A percentile compares a stretch with the other conserved stretches of the same genome.
These are phyloP conservation scores for Ilex asprella DNA, from an alignment of 257 asterid genomes.

Conservation along the genomic window DNA sequence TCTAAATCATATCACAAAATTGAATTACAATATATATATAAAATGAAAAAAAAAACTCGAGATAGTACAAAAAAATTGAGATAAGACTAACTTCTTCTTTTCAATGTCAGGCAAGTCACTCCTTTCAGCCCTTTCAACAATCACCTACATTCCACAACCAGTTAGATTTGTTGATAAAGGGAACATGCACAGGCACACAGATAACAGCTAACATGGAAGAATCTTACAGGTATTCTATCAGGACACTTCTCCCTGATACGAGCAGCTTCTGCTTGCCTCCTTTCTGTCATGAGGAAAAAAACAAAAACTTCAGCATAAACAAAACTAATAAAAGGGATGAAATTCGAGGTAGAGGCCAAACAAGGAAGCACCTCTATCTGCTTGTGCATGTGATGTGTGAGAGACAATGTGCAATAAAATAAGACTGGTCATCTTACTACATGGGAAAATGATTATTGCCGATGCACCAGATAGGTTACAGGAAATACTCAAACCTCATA, in stretches of 20 bases:
- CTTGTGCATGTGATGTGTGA: too few species aligned
- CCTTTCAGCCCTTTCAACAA: constrained; percentile 3
- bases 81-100: constrained; percentile 3
- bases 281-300: not conserved
- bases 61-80: not conserved
- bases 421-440: too few species aligned
- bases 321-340: too few species aligned
- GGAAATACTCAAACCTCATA: too few species aligned
- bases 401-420: too few species aligned
- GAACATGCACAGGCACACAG: not conserved
- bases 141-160: not conserved
- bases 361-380: too few species aligned
- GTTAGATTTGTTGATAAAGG: not conserved
- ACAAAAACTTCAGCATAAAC: not conserved
- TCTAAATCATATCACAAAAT: not conserved
- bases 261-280: constrained; percentile 5
- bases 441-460: too few species aligned
- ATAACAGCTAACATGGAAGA: not conserved
- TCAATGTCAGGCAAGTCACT: constrained; percentile 7
- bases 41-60: not conserved
- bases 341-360: too few species aligned
- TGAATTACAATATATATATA: too few species aligned
- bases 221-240: not conserved
- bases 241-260: constrained; percentile 6
- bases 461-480: too few species aligned